Evolutionary conservation across 495 filamentous ascomycete genomes (phyloP), one percentile per base, ranked within the genome.

Genomic region (Aspergillus incahuasiensis): DNA sequence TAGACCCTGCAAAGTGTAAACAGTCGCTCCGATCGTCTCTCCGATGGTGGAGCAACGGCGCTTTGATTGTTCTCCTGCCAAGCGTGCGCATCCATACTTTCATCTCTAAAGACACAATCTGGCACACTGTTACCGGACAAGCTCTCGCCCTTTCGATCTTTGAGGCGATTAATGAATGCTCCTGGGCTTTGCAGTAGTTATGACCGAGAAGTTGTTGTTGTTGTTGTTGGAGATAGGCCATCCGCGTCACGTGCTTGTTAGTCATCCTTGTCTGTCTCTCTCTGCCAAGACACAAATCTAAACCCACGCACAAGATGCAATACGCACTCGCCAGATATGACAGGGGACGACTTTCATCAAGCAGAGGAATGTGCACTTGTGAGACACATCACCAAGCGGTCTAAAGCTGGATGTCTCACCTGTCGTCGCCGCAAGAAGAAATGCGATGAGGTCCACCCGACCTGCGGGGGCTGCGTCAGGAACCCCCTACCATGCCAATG

Each of bases 401-500:
- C 45, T 16, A 45, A 24, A 12, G 51, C 45, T 6, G 57, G 57
- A 6, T 59, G 57, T 24, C 18, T 54, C 8, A 55, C 46, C 5
- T 59, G 57, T 34, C 51, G 57, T 20, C 45, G 39, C 4, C 57
- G 57, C 45, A 54, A 55, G 38, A 55, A 55, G 38, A 54, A 55
- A 46, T 59, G 57, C 28, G 51, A 59, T 21, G 57, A 59, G 18
- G 6, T 7, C 3, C 44, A 55, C 21, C 57, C 57, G 11, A 39
- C 19, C 7, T 60, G 57, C 16, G 32, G 3, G 1, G 4, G 57
- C 19, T 35, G 79, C 70, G n/a, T 74, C 62, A 18, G 72, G 61
- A 56, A 74, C 64, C 54, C 74, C 70, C 21, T 78, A 65, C 0
- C 66, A 74, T 65, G 64, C 48, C 25, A 54, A 25, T 65, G 63